These are phyloP conservation scores for Paramecium pentaurelia DNA, from an alignment of 73 alveolate genomes.

Conservation along the genomic window DNA sequence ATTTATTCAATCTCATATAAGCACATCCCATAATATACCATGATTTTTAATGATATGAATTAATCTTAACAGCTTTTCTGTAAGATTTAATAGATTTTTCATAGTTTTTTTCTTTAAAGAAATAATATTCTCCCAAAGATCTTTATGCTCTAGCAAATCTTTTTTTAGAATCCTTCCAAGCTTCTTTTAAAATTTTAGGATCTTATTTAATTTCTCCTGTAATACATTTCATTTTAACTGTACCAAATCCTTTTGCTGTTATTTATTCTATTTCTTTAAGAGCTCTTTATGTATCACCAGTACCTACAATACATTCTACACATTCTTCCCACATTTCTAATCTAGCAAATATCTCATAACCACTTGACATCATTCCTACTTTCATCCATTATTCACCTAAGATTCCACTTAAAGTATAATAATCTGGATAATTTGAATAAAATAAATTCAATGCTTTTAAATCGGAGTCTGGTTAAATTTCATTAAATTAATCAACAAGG, in stretches of 20 bases:
- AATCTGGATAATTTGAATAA: conserved; percentile 81
- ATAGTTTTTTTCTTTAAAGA: conserved; percentile 65
- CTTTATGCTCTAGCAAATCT: conserved; percentile 94
- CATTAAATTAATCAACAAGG: conserved; percentile 90
- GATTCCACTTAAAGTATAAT: conserved; percentile 77
- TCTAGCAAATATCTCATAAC: conserved; percentile 87
- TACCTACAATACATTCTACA: conserved; percentile 82
- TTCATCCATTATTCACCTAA: conserved; percentile 87
- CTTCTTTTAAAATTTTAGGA: conserved; percentile 80
- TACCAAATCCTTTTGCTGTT: neutral
- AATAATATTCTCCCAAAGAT: conserved; percentile 79
- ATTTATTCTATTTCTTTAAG: conserved; percentile 80
- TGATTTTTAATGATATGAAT: conserved; percentile 88
- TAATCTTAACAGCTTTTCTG: conserved; percentile 91
- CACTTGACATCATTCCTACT: conserved; percentile 89
- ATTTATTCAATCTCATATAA: conserved; percentile 81
- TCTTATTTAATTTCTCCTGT: conserved; percentile 92
- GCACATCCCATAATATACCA: conserved; percentile 98
- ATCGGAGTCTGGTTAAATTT: conserved; percentile 77
- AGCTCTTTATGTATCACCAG: conserved; percentile 73
- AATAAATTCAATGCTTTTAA: conserved; percentile 72
- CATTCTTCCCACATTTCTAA: conserved; percentile 92
- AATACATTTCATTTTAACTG: conserved; percentile 87
- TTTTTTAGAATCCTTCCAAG: conserved; percentile 90
- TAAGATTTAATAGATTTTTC: conserved; percentile 83